These are phyloP conservation scores for Symbiodinium natans DNA, from an alignment of 73 alveolate genomes.

Conservation along the genomic window DNA sequence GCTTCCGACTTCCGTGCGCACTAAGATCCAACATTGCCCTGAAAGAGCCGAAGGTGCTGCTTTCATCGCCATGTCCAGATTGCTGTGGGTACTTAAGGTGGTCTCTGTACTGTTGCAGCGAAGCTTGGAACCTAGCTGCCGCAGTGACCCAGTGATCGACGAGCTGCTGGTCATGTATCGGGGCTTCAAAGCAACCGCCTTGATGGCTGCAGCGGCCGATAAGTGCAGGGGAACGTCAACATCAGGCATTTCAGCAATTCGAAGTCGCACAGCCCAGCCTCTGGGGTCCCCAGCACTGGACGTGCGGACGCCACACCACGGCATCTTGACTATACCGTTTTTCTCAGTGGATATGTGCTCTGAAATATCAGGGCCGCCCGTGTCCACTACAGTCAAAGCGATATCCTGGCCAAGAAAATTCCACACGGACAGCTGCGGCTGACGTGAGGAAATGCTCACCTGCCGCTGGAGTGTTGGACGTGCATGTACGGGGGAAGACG, in stretches of 20 bases:
- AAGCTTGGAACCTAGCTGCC: slow-evolving; percentile 9
- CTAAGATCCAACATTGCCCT: slow-evolving; percentile 56
- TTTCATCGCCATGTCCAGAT: slow-evolving; percentile 35
- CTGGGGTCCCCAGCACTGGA: neutral
- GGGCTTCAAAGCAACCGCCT: slow-evolving; percentile 44
- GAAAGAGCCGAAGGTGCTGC: neutral
- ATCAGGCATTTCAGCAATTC: slow-evolving; percentile 29
- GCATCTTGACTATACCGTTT: slow-evolving; percentile 47
- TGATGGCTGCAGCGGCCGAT: slow-evolving; percentile 47
- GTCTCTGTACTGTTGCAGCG: slow-evolving; percentile 46
- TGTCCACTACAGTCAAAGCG: neutral
- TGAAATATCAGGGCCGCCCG: neutral
- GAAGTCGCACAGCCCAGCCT: slow-evolving; percentile 66
- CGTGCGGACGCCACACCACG: slow-evolving; percentile 35
- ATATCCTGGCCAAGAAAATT: slow-evolving; percentile 50
- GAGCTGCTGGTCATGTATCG: neutral
- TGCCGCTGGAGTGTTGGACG: slow-evolving; percentile 41
- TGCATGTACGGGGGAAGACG: neutral
- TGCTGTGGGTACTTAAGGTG: slow-evolving; percentile 46
- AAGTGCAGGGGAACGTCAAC: slow-evolving; percentile 41
- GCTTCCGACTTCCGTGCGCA: slow-evolving; percentile 67
- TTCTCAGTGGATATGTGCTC: slow-evolving; percentile 41
- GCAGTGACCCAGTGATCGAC: neutral
- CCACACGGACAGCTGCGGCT: slow-evolving; percentile 54
- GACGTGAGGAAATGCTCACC: slow-evolving; percentile 46